Conservation (phyloP, 441 rosid species). For the Eutrema salsugineum region DNA sequence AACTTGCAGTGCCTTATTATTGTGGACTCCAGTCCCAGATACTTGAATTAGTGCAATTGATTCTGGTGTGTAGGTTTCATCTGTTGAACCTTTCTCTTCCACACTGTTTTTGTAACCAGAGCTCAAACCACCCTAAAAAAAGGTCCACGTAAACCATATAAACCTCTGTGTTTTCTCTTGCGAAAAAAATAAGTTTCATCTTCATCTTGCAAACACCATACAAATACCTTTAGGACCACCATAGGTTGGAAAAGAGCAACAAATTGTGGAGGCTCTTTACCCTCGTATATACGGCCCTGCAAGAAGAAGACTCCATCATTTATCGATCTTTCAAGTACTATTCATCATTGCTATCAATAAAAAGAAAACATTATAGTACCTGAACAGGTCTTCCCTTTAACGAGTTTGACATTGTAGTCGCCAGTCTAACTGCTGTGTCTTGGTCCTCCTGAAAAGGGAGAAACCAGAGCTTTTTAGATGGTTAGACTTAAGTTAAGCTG, state of each 20-base stretch:
- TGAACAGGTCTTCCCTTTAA: constrained; percentile 93
- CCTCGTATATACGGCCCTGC: constrained; percentile 90
- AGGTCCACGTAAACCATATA: constrained; percentile 20
- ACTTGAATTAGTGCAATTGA: constrained; percentile 75
- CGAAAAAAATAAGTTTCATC: neutral
- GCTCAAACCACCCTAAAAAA: constrained; percentile 92
- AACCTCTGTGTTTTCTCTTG: constrained; percentile 6
- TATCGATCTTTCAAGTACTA: constrained; percentile 18
- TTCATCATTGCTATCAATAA: constrained; percentile 7
- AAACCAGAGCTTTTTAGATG: neutral
- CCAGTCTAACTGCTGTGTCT: constrained; percentile 73
- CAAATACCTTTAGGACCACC: constrained; percentile 85
- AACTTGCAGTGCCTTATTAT: constrained; percentile 78
- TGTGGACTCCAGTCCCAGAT: constrained; percentile 80
- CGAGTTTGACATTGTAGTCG: constrained; percentile 73
- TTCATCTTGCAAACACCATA: constrained; percentile 11
- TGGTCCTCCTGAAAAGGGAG: constrained; percentile 69
- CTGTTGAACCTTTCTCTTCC: constrained; percentile 60
- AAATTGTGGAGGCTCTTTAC: constrained; percentile 96
- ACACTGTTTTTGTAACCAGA: constrained; percentile 69
- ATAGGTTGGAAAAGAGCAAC: constrained; percentile 94
- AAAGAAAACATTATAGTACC: constrained; percentile 47
- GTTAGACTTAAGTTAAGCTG: neutral
- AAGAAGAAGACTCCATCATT: constrained; percentile 35
- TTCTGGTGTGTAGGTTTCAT: constrained; percentile 78